Evolutionary conservation across 2,329 filamentous ascomycete genomes (phyloP).

Genomic region (Clonostachys byssicola): DNA sequence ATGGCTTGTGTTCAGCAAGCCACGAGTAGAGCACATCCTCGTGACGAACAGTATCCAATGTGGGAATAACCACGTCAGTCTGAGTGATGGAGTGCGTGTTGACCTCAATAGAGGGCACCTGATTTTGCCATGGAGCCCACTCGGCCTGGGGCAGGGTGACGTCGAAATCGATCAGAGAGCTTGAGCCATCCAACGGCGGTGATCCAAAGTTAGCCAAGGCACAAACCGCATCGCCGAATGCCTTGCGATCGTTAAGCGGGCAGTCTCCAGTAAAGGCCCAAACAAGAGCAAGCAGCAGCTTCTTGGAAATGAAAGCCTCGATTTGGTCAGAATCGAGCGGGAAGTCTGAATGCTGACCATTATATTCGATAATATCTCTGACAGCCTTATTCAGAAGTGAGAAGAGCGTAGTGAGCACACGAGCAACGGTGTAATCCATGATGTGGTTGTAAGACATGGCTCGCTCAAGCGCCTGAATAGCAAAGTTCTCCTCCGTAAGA

Average conservation of each 20-base stretch:
- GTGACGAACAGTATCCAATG: conserved; percentile 92
- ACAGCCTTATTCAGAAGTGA: conserved; percentile 93
- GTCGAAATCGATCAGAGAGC: conserved; percentile 94
- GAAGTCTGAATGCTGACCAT: conserved; percentile 90
- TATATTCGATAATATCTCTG: conserved; percentile 91
- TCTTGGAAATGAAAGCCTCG: conserved; percentile 88
- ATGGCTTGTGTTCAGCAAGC: conserved; percentile 96
- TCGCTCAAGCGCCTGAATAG: conserved; percentile 70
- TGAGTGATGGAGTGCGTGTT: conserved; percentile 98
- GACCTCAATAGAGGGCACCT: conserved; percentile 91
- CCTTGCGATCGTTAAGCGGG: conserved; percentile 79
- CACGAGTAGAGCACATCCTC: conserved; percentile 99
- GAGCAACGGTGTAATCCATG: conserved; percentile 94
- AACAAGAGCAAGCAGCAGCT: conserved; percentile 84
- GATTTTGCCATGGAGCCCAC: conserved; percentile 91
- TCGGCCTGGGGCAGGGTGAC: conserved; percentile 81
- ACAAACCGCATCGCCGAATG: conserved; percentile 81
- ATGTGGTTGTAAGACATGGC: conserved; percentile 86
- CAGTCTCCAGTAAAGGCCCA: conserved; percentile 98
- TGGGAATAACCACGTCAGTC: conserved; percentile 97
- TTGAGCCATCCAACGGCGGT: conserved; percentile 71
- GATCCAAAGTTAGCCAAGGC: conserved; percentile 82
- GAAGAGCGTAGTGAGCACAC: conserved; percentile 89
- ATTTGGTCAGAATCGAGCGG: conserved; percentile 86
- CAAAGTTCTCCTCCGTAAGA: conserved; percentile 75